These are phyloP conservation scores for Aspergillus pseudoglaucus DNA, from an alignment of 2,329 filamentous ascomycete genomes.

Conservation along the genomic window DNA sequence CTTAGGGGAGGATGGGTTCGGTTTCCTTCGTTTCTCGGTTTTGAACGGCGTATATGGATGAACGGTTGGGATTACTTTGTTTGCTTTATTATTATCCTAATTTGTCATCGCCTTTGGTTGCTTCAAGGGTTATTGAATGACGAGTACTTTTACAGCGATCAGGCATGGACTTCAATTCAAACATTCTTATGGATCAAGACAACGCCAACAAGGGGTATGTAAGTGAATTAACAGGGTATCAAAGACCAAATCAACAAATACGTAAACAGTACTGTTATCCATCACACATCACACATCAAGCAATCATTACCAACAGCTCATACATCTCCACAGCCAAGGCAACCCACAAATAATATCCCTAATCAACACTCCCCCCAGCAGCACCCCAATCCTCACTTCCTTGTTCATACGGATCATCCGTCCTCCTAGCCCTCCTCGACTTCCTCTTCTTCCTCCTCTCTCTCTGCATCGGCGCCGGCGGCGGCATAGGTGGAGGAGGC, in stretches of 20 bases:
- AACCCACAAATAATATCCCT: neutral
- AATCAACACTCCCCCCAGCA: constrained; percentile 9
- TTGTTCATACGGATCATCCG: constrained; percentile 39
- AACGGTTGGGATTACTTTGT: neutral
- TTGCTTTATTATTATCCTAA: neutral
- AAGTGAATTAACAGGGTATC: neutral
- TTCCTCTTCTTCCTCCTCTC: no score
- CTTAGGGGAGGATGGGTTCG: neutral
- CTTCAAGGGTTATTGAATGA: neutral
- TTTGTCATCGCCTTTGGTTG: neutral
- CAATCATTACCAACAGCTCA: neutral
- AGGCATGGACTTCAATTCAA: neutral
- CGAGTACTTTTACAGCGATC: no score
- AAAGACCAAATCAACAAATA: neutral
- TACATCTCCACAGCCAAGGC: neutral
- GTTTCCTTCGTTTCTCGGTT: no score
- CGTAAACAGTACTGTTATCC: neutral
- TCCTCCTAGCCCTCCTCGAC: constrained; percentile 42
- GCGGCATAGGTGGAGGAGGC: constrained; percentile 26
- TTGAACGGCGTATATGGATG: no score
- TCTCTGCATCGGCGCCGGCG: constrained; percentile 17
- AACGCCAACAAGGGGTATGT: no score
- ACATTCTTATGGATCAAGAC: neutral
- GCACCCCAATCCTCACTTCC: constrained; percentile 24
- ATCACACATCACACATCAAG: neutral